Base-by-base conservation (phyloP, 1,139 yeast species). In the Arxiozyma bovina region DNA sequence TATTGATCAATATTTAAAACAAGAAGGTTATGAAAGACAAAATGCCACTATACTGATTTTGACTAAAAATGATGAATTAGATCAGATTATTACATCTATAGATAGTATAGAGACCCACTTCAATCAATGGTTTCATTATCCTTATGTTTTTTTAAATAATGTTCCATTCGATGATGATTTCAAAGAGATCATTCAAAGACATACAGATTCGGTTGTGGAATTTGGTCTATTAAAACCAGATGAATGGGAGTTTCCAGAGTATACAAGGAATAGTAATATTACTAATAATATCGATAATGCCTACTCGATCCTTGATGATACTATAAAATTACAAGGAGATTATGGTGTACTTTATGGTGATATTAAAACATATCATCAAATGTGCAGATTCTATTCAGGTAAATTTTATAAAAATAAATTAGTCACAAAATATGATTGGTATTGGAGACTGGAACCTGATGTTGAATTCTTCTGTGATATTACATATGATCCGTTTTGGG, bases 401-500 rank as follows among this genome's bases (percentile, higher is more conserved):
- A 76, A 78, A 58, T 90, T 90, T 66, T 87, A 81, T 73, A 79
- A 82, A 58, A 95, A 85, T 68, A 85, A 85, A 3, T 68, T 86
- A 58, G 82, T 91, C 50, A 74, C 68, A 54, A 76, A 80, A 55
- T 77, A 81, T 57, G 89, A 88, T 57, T 90, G 96, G 94, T 90
- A 89, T 72, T 90, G 97, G 96, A 76, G 97, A 53, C 89, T 91
- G 11, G 97, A 91, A 69, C 97, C 97, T 1, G 85, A 86, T 60
- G 93, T 91, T 48, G 85, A 87, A 59, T 90, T 87, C 68, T 89
- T 77, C 66, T 91, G 98, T 71, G 97, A 90, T 68, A 72, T 89
- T 51, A 86, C 96, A 0, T 89, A 90, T 70, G 97, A 91, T 70
- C 96, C 96, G 21, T 91, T 91, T 66, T 63, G 78, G 27, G 90